Base-by-base conservation (phyloP, 176 grass and related monocot genomes). In the Oryza nivara region DNA sequence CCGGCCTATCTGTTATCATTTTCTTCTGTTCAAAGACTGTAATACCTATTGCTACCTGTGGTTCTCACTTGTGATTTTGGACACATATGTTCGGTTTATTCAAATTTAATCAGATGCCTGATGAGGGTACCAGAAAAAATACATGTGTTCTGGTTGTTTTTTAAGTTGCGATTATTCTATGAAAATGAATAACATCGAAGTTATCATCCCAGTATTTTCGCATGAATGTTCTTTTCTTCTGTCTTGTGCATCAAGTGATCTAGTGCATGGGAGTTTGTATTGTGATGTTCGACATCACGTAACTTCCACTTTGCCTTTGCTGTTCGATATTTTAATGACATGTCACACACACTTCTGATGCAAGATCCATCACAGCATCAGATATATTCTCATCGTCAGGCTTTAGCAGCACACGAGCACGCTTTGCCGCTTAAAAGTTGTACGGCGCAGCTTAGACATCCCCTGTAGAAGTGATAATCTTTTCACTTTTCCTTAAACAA, bases 21-120 rank as follows among this genome's bases (percentile, higher is more conserved):
- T 92, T 79, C 73, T 74, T 72, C 73, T 64, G 88, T 86, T 74
- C 79, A 88, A 84, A 88, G 83, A 79, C 83, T 88, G 86, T 88
- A 88, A 86, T 86, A 81, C 70, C 68, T 92, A 82, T 85, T 85
- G 73, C 73, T 86, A 85, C 86, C 49, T 70, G 80, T 85, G 86
- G 46, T 74, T 88, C 82, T 82, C 90, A 86, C 86, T 85, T 86
- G 82, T 92, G 74, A 91, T 91, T 92, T 92, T 86, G 86, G 73
- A 88, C 83, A 74, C 82, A 85, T 45, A 72, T 70, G 86, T 88
- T 92, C 64, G 23, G 81, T 91, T 88, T 68, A 88, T 88, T 92
- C 82, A 85, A 74, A 86, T 88, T 85, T 68, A 86, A 83, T 92
- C 83, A 82, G 90, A 92, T 88, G 83, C 90, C 89, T 84, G 65